Evolutionary conservation across 768 basidiomycete genomes (phyloP).

Genomic region (Leccinum longicurvipes): DNA sequence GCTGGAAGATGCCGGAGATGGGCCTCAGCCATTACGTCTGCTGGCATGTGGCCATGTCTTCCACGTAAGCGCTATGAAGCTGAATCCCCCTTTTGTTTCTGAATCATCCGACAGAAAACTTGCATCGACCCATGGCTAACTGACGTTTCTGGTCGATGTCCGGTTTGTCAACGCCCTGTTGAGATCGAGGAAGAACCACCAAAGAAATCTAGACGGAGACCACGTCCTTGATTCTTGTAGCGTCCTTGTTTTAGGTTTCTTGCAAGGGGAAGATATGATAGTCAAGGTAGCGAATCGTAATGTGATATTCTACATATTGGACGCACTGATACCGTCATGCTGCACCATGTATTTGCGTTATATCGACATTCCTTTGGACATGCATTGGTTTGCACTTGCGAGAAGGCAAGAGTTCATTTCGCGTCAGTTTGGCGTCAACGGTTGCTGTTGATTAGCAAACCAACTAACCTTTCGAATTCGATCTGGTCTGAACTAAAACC

Average conservation of each 20-base stretch:
- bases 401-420: background rate
- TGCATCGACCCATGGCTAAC: conserved; percentile 89
- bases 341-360: conserved; percentile 23
- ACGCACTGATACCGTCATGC: conserved; percentile 23
- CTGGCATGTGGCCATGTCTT: conserved; percentile 85
- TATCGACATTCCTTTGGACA: conserved; percentile 25
- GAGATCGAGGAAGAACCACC: conserved; percentile 41
- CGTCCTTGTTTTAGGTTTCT: conserved; percentile 3
- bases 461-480: background rate
- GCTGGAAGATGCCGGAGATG: conserved; percentile 71
- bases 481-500: background rate
- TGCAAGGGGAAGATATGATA: conserved; percentile 22
- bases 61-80: conserved; percentile 56
- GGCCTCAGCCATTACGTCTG: conserved; percentile 71
- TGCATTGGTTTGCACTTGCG: conserved; percentile 1
- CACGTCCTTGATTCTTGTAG: conserved; percentile 15
- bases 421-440: background rate
- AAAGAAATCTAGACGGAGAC: conserved; percentile 31
- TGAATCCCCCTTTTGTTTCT: background rate
- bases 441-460: background rate
- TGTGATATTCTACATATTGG: conserved; percentile 31
- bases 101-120: conserved; percentile 53
- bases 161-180: conserved; percentile 78
- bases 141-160: conserved; percentile 84
- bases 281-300: conserved; percentile 28